Evolutionary conservation across 208 protist species (phyloP).

Genomic region (Phytomonas francai): DNA sequence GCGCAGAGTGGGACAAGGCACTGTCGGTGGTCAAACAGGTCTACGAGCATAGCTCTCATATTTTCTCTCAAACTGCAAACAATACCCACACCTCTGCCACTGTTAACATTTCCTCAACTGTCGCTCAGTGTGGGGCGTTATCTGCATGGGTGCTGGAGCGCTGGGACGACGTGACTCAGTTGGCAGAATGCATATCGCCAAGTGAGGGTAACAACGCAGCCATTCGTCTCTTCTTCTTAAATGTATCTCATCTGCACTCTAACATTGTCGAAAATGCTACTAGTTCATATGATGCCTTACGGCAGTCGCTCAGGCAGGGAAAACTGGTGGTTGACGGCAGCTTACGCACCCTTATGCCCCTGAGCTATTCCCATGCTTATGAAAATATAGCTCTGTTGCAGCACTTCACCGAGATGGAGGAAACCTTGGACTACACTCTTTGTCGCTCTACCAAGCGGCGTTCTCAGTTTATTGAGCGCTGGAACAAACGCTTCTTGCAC

Average conservation of each 20-base stretch:
- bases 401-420: constrained; percentile 98
- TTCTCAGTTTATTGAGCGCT: constrained; percentile 62
- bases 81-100: neutral
- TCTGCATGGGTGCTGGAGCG: constrained; percentile 75
- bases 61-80: constrained; percentile 5
- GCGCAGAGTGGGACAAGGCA: constrained; percentile 74
- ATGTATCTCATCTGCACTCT: constrained; percentile 42
- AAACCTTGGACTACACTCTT: constrained; percentile 90
- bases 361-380: constrained; percentile 92
- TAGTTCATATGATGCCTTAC: constrained; percentile 31
- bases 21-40: constrained; percentile 48
- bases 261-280: constrained; percentile 20
- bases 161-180: constrained; percentile 70
- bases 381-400: constrained; percentile 94
- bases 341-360: constrained; percentile 74
- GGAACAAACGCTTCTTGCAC: constrained; percentile 70
- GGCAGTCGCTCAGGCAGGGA: constrained; percentile 38
- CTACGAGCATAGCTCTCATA: neutral
- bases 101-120: constrained; percentile 32
- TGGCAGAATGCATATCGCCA: constrained; percentile 63
- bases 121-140: constrained; percentile 71
- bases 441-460: constrained; percentile 42
- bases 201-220: constrained; percentile 63
- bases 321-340: constrained; percentile 82
- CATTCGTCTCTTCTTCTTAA: constrained; percentile 69